Evolutionary conservation across 129 eudicot genomes (phyloP).

Genomic region (Centrapalus pauciflorus): DNA sequence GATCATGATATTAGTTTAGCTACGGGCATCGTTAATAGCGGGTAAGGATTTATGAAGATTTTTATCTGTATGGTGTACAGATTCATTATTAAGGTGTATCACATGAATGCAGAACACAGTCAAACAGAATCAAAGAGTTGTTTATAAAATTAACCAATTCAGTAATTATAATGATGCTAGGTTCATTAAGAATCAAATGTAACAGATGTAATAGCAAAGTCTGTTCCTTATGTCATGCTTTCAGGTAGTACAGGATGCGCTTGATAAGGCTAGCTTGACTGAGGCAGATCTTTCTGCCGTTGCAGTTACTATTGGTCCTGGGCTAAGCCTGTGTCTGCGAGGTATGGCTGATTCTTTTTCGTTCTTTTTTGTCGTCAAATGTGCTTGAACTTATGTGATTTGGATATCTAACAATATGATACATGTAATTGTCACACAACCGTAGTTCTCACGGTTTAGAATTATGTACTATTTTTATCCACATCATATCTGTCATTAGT

Average conservation of each 20-base stretch:
- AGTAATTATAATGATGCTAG: background rate
- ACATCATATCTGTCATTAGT: background rate
- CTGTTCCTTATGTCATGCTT: constrained; percentile 2
- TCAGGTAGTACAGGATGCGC: constrained; percentile 89
- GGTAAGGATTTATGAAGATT: background rate
- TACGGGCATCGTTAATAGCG: background rate
- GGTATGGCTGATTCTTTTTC: constrained; percentile 37
- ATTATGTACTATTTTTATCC: background rate
- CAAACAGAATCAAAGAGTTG: background rate
- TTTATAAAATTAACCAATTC: constrained; percentile 5
- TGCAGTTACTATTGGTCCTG: constrained; percentile 99
- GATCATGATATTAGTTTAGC: background rate
- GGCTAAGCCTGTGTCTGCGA: constrained; percentile 85
- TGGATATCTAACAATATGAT: background rate
- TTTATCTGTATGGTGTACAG: background rate
- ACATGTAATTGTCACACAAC: background rate
- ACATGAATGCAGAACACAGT: background rate
- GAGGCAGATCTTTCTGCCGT: constrained; percentile 89
- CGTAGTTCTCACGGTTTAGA: no score
- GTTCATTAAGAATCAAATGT: background rate
- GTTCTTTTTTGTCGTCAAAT: background rate
- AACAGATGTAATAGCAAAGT: constrained; percentile 2
- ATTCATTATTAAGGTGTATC: background rate
- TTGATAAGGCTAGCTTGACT: constrained; percentile 75
- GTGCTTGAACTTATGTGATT: background rate